A percentile compares a stretch with the other conserved stretches of the same genome.
Conservation (phyloP, 2,329 filamentous ascomycete genomes). For the Phyllosticta citribraziliensis region DNA sequence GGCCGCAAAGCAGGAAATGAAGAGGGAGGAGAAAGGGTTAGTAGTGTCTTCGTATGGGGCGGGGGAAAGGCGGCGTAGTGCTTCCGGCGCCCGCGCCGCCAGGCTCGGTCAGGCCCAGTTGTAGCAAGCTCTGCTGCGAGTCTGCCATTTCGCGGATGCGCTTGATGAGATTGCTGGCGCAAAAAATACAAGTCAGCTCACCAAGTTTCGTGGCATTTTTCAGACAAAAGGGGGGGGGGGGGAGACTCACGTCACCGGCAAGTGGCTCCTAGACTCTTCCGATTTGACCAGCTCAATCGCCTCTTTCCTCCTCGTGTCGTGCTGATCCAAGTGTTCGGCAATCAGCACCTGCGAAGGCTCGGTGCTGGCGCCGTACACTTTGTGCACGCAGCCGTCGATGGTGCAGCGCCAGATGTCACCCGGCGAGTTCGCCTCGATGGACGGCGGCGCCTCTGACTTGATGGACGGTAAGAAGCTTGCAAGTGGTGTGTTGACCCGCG, state of each 20-base stretch:
- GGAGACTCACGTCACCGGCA: conserved; percentile 30
- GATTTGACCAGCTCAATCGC: conserved; percentile 45
- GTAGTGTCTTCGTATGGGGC: neutral
- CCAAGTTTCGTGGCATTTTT: neutral
- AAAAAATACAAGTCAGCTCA: neutral
- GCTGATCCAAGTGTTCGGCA: conserved; percentile 50
- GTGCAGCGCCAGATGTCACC: conserved; percentile 58
- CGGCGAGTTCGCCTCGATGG: conserved; percentile 38
- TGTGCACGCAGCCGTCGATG: conserved; percentile 53
- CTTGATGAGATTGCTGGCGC: conserved; percentile 34
- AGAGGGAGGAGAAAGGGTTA: neutral
- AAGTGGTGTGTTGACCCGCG: neutral
- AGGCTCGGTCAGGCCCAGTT: conserved; percentile 4
- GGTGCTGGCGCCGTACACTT: conserved; percentile 53
- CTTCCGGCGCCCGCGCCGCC: neutral
- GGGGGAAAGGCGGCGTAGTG: neutral
- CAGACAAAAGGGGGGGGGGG: neutral
- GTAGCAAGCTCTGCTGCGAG: conserved; percentile 13
- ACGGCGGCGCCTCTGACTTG: conserved; percentile 12
- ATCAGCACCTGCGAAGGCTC: conserved; percentile 48
- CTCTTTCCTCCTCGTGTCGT: conserved; percentile 47
- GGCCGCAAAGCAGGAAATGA: neutral
- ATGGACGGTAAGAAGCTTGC: neutral
- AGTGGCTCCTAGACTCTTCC: conserved; percentile 32
- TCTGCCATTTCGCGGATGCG: conserved; percentile 35